A percentile compares a stretch with the other conserved stretches of the same genome.
These are phyloP conservation scores for Kwoniella sp. DNA, from an alignment of 768 basidiomycete species.

Conservation along the genomic window DNA sequence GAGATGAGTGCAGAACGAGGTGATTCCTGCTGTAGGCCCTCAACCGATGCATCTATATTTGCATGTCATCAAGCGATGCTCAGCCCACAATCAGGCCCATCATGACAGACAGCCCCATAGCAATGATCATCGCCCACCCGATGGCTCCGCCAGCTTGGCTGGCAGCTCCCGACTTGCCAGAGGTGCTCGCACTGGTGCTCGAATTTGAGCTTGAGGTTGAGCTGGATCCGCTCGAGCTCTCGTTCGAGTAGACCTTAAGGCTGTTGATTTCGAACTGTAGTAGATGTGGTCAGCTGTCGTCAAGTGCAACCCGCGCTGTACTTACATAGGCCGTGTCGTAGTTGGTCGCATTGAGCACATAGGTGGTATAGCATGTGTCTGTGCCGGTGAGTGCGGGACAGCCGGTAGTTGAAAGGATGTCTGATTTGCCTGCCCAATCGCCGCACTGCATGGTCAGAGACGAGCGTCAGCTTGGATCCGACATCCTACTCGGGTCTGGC, in stretches of 20 bases:
- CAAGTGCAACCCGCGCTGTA: conserved; percentile 45
- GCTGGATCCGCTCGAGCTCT: background rate
- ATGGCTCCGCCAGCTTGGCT: background rate
- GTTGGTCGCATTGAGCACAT: conserved; percentile 54
- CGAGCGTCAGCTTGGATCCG: background rate
- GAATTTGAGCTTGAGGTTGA: background rate
- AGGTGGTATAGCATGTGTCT: conserved; percentile 67
- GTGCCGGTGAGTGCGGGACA: conserved; percentile 45
- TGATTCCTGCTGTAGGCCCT: too few species aligned
- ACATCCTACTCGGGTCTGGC: too few species aligned
- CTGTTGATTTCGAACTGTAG: conserved; percentile 62
- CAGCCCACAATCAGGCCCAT: background rate
- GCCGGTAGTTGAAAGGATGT: conserved; percentile 53
- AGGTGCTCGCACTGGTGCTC: background rate
- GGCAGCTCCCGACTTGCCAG: background rate
- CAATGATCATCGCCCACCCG: background rate
- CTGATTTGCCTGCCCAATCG: conserved; percentile 57
- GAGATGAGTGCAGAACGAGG: too few species aligned
- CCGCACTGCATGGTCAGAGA: conserved; percentile 42
- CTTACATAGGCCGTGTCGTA: conserved; percentile 34
- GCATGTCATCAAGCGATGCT: background rate
- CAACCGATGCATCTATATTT: too few species aligned
- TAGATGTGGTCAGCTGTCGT: conserved; percentile 63
- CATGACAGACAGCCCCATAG: background rate
- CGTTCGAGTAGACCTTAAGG: conserved; percentile 57